Evolutionary conservation across 768 basidiomycete species (phyloP).

Genomic region (Boletus reticuloceps): DNA sequence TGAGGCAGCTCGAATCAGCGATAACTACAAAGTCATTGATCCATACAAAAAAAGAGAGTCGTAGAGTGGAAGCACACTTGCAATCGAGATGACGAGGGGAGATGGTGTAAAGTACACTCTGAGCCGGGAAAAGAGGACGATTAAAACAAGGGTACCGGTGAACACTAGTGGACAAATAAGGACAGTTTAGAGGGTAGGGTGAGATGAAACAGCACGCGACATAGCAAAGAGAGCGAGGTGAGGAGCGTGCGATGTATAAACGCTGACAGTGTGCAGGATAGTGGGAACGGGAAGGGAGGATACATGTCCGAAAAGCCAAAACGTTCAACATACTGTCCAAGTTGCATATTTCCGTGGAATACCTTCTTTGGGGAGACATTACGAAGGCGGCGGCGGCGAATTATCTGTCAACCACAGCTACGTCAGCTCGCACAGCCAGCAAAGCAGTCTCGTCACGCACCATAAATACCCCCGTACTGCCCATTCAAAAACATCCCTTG

Average conservation of each 20-base stretch:
- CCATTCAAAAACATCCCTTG: constrained; percentile 23
- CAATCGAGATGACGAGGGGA: too few relatives aligned
- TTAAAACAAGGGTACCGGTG: background rate
- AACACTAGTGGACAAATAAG: background rate
- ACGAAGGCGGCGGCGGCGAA: constrained; percentile 6
- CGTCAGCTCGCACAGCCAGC: background rate
- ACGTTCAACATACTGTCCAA: background rate
- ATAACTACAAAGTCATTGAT: background rate
- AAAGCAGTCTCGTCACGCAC: constrained; percentile 13
- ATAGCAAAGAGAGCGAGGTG: background rate
- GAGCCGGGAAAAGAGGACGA: background rate
- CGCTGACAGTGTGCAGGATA: too few relatives aligned
- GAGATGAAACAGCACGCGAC: background rate
- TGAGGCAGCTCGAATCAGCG: background rate
- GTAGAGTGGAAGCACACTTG: background rate
- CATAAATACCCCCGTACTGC: constrained; percentile 28
- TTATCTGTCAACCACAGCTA: constrained; percentile 5
- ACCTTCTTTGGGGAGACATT: background rate
- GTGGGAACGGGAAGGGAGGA: background rate
- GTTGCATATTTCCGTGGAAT: background rate
- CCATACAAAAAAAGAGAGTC: background rate
- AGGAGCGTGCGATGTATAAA: background rate
- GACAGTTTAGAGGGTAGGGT: too few relatives aligned
- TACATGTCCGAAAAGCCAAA: background rate
- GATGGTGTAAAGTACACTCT: constrained; percentile 5